A percentile compares a stretch with the other conserved stretches of the same genome.
Conservation (phyloP, 768 basidiomycete genomes). For the Kwoniella botswanensis region DNA sequence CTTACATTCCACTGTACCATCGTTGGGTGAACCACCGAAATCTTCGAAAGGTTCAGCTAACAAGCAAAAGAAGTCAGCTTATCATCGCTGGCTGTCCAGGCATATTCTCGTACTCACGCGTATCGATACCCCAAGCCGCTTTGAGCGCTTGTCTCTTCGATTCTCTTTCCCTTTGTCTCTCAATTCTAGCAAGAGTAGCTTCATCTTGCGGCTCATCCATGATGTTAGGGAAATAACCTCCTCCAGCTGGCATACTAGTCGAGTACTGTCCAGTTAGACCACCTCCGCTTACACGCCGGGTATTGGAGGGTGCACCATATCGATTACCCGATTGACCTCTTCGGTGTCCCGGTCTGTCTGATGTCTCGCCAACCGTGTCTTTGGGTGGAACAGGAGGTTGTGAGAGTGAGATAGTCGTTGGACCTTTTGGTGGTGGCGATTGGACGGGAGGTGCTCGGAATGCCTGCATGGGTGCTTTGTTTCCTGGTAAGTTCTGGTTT, state of each 20-base stretch:
- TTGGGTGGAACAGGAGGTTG: conserved; percentile 37
- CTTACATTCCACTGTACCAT: conserved; percentile 45
- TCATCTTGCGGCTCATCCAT: conserved; percentile 36
- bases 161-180: conserved; percentile 51
- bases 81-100: conserved; percentile 5
- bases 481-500: conserved; percentile 42
- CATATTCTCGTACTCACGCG: conserved; percentile 43
- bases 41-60: conserved; percentile 58
- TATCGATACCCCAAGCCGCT: conserved; percentile 58
- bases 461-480: conserved; percentile 55
- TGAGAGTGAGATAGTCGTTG: conserved; percentile 39
- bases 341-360: conserved; percentile 8
- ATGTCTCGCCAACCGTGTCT: neutral
- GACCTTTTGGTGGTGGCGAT: conserved; percentile 33
- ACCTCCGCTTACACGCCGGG: conserved; percentile 41
- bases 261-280: conserved; percentile 56
- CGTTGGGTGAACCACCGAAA: conserved; percentile 49
- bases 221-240: conserved; percentile 53
- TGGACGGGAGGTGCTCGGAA: conserved; percentile 40
- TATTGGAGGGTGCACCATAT: conserved; percentile 5
- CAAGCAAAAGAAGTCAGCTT: neutral
- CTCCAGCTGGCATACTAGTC: conserved; percentile 54
- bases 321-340: conserved; percentile 8
- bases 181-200: conserved; percentile 43
- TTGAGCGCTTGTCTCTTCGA: conserved; percentile 54